Conservation (phyloP, 306 rosid species). For the Astragalus glycyphyllos region DNA sequence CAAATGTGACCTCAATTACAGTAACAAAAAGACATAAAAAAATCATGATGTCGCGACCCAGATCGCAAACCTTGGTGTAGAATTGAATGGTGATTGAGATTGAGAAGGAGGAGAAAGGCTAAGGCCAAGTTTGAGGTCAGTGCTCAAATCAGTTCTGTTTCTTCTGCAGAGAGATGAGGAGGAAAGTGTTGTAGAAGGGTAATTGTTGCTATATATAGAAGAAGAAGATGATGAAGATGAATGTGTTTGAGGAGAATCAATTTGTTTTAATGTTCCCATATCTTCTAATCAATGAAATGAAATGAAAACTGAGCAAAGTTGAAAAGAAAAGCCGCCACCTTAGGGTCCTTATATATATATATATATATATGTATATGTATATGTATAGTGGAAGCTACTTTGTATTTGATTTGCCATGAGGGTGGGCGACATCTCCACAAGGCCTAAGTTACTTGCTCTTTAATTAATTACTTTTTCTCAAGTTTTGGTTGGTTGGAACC, state of each 20-base stretch:
- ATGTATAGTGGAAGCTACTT: constrained; percentile 26
- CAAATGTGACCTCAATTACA: too few species aligned
- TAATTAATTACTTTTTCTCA: constrained; percentile 43
- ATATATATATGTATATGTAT: constrained; percentile 13
- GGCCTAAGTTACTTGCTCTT: constrained; percentile 53
- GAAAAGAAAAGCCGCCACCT: constrained; percentile 51
- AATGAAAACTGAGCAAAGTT: constrained; percentile 41
- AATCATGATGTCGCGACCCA: too few species aligned
- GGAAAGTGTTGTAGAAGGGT: constrained; percentile 37
- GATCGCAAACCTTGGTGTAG: constrained; percentile 37
- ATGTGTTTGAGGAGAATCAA: constrained; percentile 38
- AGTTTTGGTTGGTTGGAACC: constrained; percentile 52
- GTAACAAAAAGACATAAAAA: too few species aligned
- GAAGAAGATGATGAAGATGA: constrained; percentile 62
- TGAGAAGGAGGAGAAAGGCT: constrained; percentile 46
- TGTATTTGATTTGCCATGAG: constrained; percentile 56
- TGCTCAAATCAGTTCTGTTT: constrained; percentile 54
- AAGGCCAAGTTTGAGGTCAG: constrained; percentile 59
- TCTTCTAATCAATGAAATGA: constrained; percentile 46
- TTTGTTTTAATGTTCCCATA: constrained; percentile 45
- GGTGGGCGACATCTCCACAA: constrained; percentile 66
- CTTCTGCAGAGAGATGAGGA: constrained; percentile 43
- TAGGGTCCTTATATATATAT: constrained; percentile 32
- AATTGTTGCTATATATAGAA: constrained; percentile 51
- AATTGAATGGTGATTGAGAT: constrained; percentile 37